phyloP scores from a whole-genome alignment of 2,329 filamentous ascomycete genomes.

The Clarireedia sp. region DNA sequence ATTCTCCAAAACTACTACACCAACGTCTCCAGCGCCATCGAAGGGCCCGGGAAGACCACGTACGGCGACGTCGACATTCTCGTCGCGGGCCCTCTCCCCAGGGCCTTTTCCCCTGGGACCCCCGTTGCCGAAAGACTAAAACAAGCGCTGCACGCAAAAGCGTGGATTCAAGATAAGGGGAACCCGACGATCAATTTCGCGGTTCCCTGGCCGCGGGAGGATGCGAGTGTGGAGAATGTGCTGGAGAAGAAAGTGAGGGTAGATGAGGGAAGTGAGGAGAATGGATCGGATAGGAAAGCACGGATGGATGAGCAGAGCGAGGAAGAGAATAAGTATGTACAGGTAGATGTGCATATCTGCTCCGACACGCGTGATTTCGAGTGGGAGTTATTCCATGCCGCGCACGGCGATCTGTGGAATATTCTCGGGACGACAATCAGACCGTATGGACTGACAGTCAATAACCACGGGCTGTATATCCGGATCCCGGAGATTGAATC shows the following conservation, averaged over 20 bases:
- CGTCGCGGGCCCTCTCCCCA: conserved; percentile 34
- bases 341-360: conserved; percentile 61
- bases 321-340: conserved; percentile 40
- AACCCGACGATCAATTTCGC: conserved; percentile 41
- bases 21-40: conserved; percentile 52
- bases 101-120: conserved; percentile 5
- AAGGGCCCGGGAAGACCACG: conserved; percentile 59
- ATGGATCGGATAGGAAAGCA: neutral
- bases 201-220: conserved; percentile 42
- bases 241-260: no score
- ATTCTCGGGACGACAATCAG: conserved; percentile 57
- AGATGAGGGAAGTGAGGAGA: no score
- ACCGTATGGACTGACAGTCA: conserved; percentile 57
- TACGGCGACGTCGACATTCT: conserved; percentile 71
- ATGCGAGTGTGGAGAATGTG: no score
- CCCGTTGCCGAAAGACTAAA: conserved; percentile 29
- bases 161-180: conserved; percentile 26
- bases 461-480: conserved; percentile 55
- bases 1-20: conserved; percentile 45
- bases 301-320: neutral
- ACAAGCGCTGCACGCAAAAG: conserved; percentile 39
- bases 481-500: conserved; percentile 61
- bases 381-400: conserved; percentile 61
- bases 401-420: conserved; percentile 66
- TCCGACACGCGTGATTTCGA: conserved; percentile 34